phyloP scores from a whole-genome alignment of 345 rosid genomes.

The Ricinus communis region DNA sequence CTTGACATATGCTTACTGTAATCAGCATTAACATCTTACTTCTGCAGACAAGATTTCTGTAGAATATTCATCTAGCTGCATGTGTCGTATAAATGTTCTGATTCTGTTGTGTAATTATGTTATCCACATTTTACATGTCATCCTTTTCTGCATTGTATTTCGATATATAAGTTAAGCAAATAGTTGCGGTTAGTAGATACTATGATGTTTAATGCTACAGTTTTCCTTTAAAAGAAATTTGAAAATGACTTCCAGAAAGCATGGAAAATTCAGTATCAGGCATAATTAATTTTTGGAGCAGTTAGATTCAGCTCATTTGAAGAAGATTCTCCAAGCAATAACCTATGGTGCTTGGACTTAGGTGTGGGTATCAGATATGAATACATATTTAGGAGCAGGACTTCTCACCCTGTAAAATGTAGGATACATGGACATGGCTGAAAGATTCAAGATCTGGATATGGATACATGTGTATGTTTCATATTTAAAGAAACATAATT shows the following conservation, averaged over 20 bases:
- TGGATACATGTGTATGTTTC: too few relatives aligned
- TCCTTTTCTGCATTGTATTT: slow-evolving; percentile 1
- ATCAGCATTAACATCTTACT: background rate
- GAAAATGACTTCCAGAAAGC: background rate
- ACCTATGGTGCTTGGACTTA: background rate
- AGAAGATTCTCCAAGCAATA: background rate
- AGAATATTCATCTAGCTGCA: background rate
- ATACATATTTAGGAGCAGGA: too few relatives aligned
- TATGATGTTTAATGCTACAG: too few relatives aligned
- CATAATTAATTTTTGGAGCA: background rate
- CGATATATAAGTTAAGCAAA: background rate
- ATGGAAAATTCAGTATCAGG: background rate
- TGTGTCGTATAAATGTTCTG: too few relatives aligned
- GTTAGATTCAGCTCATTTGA: background rate
- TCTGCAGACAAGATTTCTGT: background rate
- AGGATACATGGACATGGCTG: too few relatives aligned
- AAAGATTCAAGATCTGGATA: too few relatives aligned
- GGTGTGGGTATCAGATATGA: too few relatives aligned
- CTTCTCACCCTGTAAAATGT: too few relatives aligned
- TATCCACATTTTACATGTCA: background rate
- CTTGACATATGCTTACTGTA: background rate
- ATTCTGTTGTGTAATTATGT: background rate
- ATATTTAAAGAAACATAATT: too few relatives aligned
- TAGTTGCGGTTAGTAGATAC: too few relatives aligned
- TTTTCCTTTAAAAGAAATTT: too few relatives aligned